Conservation (phyloP, 352 stramenopile genomes). For the Phytophthora aleatoria region DNA sequence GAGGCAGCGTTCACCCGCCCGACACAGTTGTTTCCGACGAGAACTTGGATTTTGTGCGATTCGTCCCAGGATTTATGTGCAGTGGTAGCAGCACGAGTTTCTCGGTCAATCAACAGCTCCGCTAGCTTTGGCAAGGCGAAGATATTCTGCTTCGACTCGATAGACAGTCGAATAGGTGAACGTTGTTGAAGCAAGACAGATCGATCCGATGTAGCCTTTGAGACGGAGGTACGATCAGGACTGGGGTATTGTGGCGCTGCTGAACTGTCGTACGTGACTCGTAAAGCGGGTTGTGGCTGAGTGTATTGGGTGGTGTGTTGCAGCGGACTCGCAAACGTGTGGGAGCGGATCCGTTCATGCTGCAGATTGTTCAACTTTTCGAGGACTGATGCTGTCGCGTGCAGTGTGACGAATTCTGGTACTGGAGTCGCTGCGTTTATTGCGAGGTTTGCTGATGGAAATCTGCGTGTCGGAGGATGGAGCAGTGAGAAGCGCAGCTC, state of each 20-base stretch:
- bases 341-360: neutral
- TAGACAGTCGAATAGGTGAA: conserved; percentile 14
- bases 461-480: conserved; percentile 5
- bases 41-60: conserved; percentile 70
- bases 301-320: conserved; percentile 6
- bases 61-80: conserved; percentile 44
- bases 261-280: neutral
- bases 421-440: neutral
- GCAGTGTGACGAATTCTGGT: conserved; percentile 21
- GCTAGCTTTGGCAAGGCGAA: conserved; percentile 38
- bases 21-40: conserved; percentile 64
- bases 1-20: conserved; percentile 52
- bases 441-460: conserved; percentile 3
- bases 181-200: conserved; percentile 4
- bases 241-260: conserved; percentile 3
- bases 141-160: conserved; percentile 6
- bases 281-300: conserved; percentile 4
- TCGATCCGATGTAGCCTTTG: neutral
- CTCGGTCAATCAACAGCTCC: conserved; percentile 57
- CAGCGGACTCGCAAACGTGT: neutral
- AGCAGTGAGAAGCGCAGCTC: conserved; percentile 21
- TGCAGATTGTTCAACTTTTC: conserved; percentile 7
- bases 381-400: conserved; percentile 21
- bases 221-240: conserved; percentile 4
- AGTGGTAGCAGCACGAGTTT: conserved; percentile 37